Evolutionary conservation across 2,329 filamentous ascomycete species (phyloP), one percentile per base, ranked within the genome.

Genomic region (Diaporthe helianthi): DNA sequence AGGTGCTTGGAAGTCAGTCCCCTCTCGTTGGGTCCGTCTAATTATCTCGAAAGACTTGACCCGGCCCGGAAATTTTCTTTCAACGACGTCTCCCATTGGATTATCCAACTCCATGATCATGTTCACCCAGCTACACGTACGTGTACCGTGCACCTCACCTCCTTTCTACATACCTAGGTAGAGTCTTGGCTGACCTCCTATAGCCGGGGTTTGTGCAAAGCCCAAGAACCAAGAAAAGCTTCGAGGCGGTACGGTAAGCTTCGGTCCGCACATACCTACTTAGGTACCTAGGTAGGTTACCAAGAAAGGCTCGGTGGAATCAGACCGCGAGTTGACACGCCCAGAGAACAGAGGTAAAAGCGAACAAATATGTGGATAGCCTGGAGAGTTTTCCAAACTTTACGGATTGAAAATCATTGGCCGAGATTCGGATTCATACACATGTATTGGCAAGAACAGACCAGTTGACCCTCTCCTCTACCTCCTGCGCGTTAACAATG

Each of bases 21-120:
- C 19, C 17, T 17, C 33, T 63, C 29, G 29, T 12, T 29, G 44
- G 44, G 12, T 47, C 44, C 44, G 9, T 47, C n/a, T n/a, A n/a
- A n/a, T n/a, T 12, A 47, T 31, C 44, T 15, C 29, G 22, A 63
- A 49, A 63, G 58, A 44, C 58, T 63, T 63, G 58, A 29, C 58
- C 55, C n/a, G 58, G 41, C 44, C 26, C 58, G 58, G 41, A 49
- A 63, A 47, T 46, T 63, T 36, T 29, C 36, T 61, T 19, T 46
- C n/a, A 24, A 47, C 29, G 26, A 19, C 19, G n/a, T 46, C 29
- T 47, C 41, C 44, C 58, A 63, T 36, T 49, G 26, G 41, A 33
- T 8, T 8, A 15, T 26, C 1, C 13, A 33, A 33, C n/a, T 17
- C 5, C 24, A 24, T 63, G 19, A 63, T 49, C 7, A 63, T 17